A percentile compares a stretch with the other conserved stretches of the same genome.
Conservation (phyloP, 2,329 filamentous ascomycete species). For the Clonostachys solani region DNA sequence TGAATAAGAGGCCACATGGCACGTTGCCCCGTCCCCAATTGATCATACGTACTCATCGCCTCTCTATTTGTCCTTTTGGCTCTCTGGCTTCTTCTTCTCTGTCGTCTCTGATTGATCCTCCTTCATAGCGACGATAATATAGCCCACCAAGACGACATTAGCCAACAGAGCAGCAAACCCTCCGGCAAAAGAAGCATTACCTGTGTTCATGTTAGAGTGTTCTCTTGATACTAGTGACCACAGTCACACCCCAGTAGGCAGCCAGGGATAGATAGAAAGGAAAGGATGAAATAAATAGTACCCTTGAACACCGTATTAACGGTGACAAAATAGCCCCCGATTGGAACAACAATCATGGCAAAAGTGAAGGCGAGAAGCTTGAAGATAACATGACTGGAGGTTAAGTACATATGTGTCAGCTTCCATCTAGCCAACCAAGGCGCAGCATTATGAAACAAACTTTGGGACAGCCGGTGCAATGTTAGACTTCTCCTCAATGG, state of each 20-base stretch:
- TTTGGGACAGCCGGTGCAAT: conserved; percentile 79
- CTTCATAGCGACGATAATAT: conserved; percentile 85
- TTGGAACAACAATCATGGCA: conserved; percentile 84
- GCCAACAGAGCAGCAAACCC: conserved; percentile 83
- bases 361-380: conserved; percentile 89
- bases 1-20: too few species aligned
- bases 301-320: conserved; percentile 75
- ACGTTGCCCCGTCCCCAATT: too few species aligned
- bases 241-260: too few species aligned
- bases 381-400: conserved; percentile 69
- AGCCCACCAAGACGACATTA: conserved; percentile 86
- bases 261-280: too few species aligned
- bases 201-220: conserved; percentile 35
- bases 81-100: conserved; percentile 35
- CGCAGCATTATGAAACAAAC: conserved; percentile 40
- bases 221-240: too few species aligned
- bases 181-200: conserved; percentile 84
- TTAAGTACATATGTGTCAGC: not conserved
- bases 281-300: conserved; percentile 27
- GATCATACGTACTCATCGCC: too few species aligned
- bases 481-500: conserved; percentile 56
- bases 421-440: not conserved
- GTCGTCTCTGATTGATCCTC: conserved; percentile 63
- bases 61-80: conserved; percentile 37
- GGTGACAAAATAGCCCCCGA: conserved; percentile 83